Evolutionary conservation across 805 yeast species (phyloP), one percentile per base, ranked within the genome.

Genomic region (Saturnispora serradocipensis): DNA sequence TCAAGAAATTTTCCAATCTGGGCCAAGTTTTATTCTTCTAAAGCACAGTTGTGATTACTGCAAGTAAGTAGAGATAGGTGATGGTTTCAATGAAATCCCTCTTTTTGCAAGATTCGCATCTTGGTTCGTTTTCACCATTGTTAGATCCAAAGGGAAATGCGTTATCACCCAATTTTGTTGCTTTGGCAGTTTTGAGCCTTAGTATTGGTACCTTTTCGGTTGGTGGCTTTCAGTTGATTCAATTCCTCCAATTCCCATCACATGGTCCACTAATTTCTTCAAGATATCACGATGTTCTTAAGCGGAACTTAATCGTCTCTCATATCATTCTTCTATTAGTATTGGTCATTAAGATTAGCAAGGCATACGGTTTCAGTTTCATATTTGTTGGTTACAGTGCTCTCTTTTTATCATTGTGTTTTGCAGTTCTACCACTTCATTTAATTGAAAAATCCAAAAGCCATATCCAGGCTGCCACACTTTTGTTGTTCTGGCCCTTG

Each of bases 401-500:
- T 1, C 48, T 51, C 18, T 18, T 63, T 0, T 18, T 56, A 8
- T 53, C 59, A 1, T 43, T 64, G 4, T 16, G 57, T 3, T 46
- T 59, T 2, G 51, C 72, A 3, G 66, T 74, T 2, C 44, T 71
- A 1, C 80, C 81, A 0, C 58, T 78, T 11, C 76, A 75, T 42
- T 50, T 66, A 8, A 52, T 75, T 16, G 84, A 80, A 55, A 66
- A 70, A 8, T 66, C 72, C 44, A 66, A 71, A 45, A 64, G 68
- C 1, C 58, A 70, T 0, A 61, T 69, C 2, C 73, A 74, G 13
- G 60, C 64, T 28, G 74, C 72, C 2, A 64, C 74, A 0, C 55
- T 73, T 24, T 58, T 74, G 9, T 54, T 72, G 18, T 76, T 64
- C 56, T 76, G 80, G 80, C 67, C 68, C 2, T 38, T 61, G 1